phyloP scores from a whole-genome alignment of 2,329 filamentous ascomycete genomes.

The Trichoderma sp. region DNA sequence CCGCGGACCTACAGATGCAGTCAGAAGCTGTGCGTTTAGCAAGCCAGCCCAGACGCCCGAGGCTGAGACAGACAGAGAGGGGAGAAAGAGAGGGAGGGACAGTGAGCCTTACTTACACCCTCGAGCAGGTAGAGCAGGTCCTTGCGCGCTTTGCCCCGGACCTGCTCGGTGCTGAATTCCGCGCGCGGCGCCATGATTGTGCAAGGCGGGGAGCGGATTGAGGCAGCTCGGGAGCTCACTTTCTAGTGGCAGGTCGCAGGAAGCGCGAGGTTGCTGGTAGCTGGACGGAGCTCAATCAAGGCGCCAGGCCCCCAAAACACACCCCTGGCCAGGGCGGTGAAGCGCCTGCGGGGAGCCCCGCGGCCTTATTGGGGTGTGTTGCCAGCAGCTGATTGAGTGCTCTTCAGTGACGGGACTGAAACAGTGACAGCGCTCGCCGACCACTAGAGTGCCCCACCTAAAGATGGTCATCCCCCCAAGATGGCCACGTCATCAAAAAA shows the following conservation, averaged over 20 bases:
- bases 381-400: background rate
- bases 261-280: slow-evolving; percentile 1
- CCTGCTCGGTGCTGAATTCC: slow-evolving; percentile 73
- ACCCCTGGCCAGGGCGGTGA: slow-evolving; percentile 11
- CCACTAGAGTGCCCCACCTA: background rate
- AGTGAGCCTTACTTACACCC: slow-evolving; percentile 71
- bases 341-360: slow-evolving; percentile 15
- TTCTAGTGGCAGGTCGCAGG: slow-evolving; percentile 2
- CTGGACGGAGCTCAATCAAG: no score
- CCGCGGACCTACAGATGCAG: slow-evolving; percentile 75
- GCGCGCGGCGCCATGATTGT: slow-evolving; percentile 67
- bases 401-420: background rate
- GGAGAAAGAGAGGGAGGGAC: slow-evolving; percentile 10
- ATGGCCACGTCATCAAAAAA: no score
- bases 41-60: slow-evolving; percentile 14
- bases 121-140: slow-evolving; percentile 90
- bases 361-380: background rate
- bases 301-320: no score
- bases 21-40: slow-evolving; percentile 30
- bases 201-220: slow-evolving; percentile 24
- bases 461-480: no score
- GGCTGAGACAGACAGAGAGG: background rate
- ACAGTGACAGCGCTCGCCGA: background rate
- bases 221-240: slow-evolving; percentile 27
- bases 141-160: slow-evolving; percentile 80